phyloP scores from a whole-genome alignment of 139 green algal species.

The Raphidocelis subcapitata region DNA sequence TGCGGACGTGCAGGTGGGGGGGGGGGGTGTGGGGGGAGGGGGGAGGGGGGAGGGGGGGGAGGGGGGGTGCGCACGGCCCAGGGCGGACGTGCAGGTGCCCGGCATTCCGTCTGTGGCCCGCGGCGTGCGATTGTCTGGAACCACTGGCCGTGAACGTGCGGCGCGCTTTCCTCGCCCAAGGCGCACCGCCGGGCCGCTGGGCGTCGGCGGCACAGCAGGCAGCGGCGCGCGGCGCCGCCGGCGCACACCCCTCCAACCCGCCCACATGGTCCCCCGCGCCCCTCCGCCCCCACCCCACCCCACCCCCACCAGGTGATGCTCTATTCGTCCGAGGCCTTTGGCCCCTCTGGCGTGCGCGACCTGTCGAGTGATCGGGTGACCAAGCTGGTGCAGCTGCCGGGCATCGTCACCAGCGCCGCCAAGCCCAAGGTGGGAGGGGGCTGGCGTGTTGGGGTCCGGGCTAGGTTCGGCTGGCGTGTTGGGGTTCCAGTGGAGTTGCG shows the following conservation, averaged over 20 bases:
- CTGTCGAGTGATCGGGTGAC: constrained; percentile 68
- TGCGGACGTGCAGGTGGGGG: constrained; percentile 23
- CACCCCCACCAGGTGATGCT: constrained; percentile 58
- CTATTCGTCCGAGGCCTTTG: constrained; percentile 53
- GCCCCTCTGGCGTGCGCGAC: constrained; percentile 29
- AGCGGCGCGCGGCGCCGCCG: too few species aligned
- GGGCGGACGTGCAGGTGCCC: too few species aligned
- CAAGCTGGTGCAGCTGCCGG: constrained; percentile 91
- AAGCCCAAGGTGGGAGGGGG: constrained; percentile 72
- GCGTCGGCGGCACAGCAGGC: too few species aligned
- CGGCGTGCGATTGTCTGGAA: too few species aligned
- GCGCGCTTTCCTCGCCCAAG: too few species aligned
- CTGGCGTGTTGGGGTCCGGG: neutral
- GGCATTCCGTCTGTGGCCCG: too few species aligned
- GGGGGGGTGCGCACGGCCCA: too few species aligned
- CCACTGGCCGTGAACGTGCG: neutral
- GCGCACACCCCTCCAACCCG: too few species aligned
- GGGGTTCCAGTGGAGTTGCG: neutral
- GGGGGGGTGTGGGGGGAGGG: too few species aligned
- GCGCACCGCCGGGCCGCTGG: too few species aligned
- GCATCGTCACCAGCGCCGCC: constrained; percentile 92
- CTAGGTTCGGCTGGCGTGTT: neutral
- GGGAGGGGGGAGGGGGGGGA: too few species aligned
- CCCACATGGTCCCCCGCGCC: too few species aligned
- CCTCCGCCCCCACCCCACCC: neutral